Evolutionary conservation across 2,329 filamentous ascomycete species (phyloP), one percentile per base, ranked within the genome.

Genomic region (Fusarium pininemorale): DNA sequence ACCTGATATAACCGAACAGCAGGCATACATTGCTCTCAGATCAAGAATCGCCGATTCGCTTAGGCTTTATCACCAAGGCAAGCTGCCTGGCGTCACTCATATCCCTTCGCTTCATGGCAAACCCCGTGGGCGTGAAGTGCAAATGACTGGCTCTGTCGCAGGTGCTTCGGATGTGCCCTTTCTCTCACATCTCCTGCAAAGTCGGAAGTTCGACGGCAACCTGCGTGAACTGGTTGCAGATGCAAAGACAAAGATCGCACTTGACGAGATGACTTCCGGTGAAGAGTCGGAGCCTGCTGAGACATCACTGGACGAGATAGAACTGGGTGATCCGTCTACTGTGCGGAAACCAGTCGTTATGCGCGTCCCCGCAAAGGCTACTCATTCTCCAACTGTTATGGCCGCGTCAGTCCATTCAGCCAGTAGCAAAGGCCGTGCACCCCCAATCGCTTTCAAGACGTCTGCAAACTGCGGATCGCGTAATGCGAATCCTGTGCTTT

Each of bases 171-270:
- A 89, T 39, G 89, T 90, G 22, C 93, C 93, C 20, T 87, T 93
- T 81, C 85, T 95, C 26, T 93, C 92, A 37, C 87, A 87, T 45
- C 82, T 94, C 53, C 85, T 94, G 82, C 85, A 89, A 75, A 87
- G 84, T 71, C 88, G 87, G 78, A 91, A 91, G 39, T 88, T 92
- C 75, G 83, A 84, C 68, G 86, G 90, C 58, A 88, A 93, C 77
- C 83, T 94, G 60, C 81, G 84, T 67, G 86, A 90, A 62, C 80
- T 87, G 74, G 90, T 92, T 56, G 83, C 83, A 59, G 90, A 91
- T 75, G 89, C 89, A 30, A 91, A 89, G 83, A 86, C 84, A 41
- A 87, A 84, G 78, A 75, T 88, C 56, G 84, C 87, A 62, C 69
- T 87, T 56, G 87, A 89, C 50, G 87, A 88, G 41, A 63, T 85